These are phyloP conservation scores for Salix brachista DNA, from an alignment of 345 rosid genomes.

Conservation along the genomic window DNA sequence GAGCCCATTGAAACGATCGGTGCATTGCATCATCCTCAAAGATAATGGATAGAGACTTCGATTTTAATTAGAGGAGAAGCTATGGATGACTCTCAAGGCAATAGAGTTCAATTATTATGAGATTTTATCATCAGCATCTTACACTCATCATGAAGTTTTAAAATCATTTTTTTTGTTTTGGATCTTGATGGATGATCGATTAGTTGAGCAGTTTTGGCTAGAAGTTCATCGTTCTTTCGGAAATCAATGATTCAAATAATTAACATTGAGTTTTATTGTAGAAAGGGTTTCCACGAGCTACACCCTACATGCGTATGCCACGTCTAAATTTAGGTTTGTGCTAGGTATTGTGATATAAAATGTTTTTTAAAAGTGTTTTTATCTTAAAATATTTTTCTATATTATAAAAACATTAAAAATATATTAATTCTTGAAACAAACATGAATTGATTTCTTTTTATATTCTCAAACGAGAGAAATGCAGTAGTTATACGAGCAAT, in stretches of 20 bases:
- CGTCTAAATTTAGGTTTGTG: too few species aligned
- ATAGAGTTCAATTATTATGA: constrained; percentile 6
- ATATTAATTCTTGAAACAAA: too few species aligned
- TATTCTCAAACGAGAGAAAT: not conserved
- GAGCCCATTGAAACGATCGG: not conserved
- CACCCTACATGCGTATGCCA: not conserved
- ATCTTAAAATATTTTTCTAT: too few species aligned
- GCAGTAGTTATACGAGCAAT: not conserved
- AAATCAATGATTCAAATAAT: too few species aligned
- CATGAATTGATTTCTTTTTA: too few species aligned
- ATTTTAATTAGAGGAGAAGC: not conserved
- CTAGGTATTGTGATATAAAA: too few species aligned
- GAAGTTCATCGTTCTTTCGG: too few species aligned
- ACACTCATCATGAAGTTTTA: not conserved
- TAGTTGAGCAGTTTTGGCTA: too few species aligned
- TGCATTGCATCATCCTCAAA: not conserved
- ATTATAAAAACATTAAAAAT: too few species aligned
- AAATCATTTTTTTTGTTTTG: not conserved
- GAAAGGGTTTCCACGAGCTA: not conserved
- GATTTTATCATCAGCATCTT: not conserved
- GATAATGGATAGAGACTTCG: not conserved
- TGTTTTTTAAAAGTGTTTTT: too few species aligned
- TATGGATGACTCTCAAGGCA: not conserved
- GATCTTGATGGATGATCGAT: not conserved
- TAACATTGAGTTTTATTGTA: not conserved